These are phyloP conservation scores for Beta vulgaris DNA, from an alignment of 148 eudicot genomes.

Conservation along the genomic window DNA sequence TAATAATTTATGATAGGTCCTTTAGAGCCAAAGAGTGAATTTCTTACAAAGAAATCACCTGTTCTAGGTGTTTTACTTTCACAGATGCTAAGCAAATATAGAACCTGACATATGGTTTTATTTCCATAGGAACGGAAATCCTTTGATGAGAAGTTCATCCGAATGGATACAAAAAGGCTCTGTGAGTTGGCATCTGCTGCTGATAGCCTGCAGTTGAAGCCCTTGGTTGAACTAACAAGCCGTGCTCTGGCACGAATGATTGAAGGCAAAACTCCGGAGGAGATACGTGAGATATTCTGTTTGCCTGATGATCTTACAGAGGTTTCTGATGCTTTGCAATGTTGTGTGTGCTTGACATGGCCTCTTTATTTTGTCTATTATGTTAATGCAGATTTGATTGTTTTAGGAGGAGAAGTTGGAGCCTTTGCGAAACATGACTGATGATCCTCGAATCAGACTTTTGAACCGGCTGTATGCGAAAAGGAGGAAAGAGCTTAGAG, in stretches of 20 bases:
- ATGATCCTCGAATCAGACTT: conserved; percentile 86
- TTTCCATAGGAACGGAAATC: conserved; percentile 66
- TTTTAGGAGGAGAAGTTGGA: conserved; percentile 94
- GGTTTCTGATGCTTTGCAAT: conserved; percentile 75
- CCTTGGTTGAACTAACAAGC: conserved; percentile 83
- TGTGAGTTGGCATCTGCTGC: conserved; percentile 93
- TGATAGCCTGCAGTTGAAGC: conserved; percentile 80
- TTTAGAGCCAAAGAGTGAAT: background rate
- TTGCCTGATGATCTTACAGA: conserved; percentile 97
- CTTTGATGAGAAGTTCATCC: conserved; percentile 79
- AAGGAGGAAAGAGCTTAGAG: conserved; percentile 79
- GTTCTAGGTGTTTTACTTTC: background rate
- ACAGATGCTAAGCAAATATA: background rate
- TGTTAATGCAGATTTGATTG: conserved; percentile 43
- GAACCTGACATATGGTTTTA: background rate
- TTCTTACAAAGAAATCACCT: background rate
- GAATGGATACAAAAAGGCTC: conserved; percentile 83
- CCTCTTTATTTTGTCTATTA: conserved; percentile 32
- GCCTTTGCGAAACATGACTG: conserved; percentile 73
- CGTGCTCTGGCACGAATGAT: conserved; percentile 88
- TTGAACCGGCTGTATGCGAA: conserved; percentile 83
- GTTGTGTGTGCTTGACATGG: conserved; percentile 50
- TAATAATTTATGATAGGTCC: background rate
- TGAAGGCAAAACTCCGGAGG: conserved; percentile 84
- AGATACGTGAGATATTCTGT: conserved; percentile 91